Evolutionary conservation across 345 rosid species (phyloP).

Genomic region (Ceriops zippeliana): DNA sequence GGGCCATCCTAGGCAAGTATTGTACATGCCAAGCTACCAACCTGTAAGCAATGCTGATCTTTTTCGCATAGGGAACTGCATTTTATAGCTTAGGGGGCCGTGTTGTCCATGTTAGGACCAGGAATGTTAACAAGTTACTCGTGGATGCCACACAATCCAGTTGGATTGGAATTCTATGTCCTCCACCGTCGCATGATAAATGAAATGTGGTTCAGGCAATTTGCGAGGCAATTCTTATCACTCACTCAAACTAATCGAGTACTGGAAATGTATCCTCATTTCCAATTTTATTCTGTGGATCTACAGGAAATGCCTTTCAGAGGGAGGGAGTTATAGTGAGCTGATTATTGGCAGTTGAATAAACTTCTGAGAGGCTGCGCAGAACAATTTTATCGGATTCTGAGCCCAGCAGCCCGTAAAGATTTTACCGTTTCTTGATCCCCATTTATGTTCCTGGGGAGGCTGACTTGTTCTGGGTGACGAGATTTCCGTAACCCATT

Average conservation of each 20-base stretch:
- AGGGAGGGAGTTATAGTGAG: constrained; percentile 50
- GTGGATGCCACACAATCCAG: too few relatives aligned
- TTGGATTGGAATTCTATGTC: too few relatives aligned
- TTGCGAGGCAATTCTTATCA: too few relatives aligned
- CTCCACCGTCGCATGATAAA: too few relatives aligned
- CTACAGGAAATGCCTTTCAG: constrained; percentile 65
- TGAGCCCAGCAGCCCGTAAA: constrained; percentile 4
- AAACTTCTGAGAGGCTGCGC: constrained; percentile 14
- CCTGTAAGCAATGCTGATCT: constrained; percentile 46
- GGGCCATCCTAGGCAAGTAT: constrained; percentile 59
- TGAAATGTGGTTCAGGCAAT: too few relatives aligned
- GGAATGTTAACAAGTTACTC: too few relatives aligned
- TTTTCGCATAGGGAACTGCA: background rate
- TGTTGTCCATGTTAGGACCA: too few relatives aligned
- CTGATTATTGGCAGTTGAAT: constrained; percentile 20
- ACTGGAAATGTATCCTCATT: background rate
- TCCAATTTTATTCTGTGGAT: background rate
- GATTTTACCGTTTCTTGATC: background rate
- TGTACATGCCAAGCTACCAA: constrained; percentile 62
- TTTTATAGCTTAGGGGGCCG: background rate
- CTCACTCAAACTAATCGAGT: too few relatives aligned
- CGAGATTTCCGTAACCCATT: constrained; percentile 14
- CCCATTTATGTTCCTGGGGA: background rate
- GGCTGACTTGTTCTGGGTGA: constrained; percentile 21
- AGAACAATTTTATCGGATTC: constrained; percentile 16